Evolutionary conservation across 768 basidiomycete species (phyloP).

Genomic region (Trametes villosa): DNA sequence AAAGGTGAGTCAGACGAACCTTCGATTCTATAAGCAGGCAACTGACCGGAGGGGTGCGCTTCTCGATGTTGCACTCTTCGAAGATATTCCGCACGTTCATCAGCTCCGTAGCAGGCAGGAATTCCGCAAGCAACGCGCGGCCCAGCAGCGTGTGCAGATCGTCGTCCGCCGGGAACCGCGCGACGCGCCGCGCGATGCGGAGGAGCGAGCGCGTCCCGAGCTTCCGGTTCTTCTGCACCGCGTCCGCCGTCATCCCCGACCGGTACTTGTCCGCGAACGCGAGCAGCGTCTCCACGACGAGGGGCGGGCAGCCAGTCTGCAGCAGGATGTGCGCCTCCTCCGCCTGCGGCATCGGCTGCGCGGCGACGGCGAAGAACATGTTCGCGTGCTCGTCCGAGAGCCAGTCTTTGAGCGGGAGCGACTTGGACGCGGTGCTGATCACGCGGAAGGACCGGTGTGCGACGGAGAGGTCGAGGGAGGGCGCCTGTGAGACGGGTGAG

Average conservation of each 20-base stretch:
- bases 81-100: slow-evolving; percentile 56
- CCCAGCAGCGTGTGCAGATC: slow-evolving; percentile 53
- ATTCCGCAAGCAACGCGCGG: slow-evolving; percentile 58
- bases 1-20: neutral
- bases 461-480: slow-evolving; percentile 48
- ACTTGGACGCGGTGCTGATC: slow-evolving; percentile 66
- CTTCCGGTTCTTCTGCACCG: slow-evolving; percentile 62
- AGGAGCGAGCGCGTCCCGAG: slow-evolving; percentile 65
- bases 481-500: slow-evolving; percentile 10
- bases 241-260: slow-evolving; percentile 55
- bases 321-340: slow-evolving; percentile 57
- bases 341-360: slow-evolving; percentile 57
- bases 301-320: slow-evolving; percentile 52
- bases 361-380: slow-evolving; percentile 68
- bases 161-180: slow-evolving; percentile 44
- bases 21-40: neutral
- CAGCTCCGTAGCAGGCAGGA: slow-evolving; percentile 61
- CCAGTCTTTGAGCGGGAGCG: slow-evolving; percentile 70
- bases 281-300: slow-evolving; percentile 46
- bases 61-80: slow-evolving; percentile 52
- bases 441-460: slow-evolving; percentile 63
- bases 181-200: slow-evolving; percentile 55
- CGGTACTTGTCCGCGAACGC: slow-evolving; percentile 63
- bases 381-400: slow-evolving; percentile 68
- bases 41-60: slow-evolving; percentile 46